Evolutionary conservation across 805 yeast species (phyloP).

Genomic region (Sugiyamaella americana): DNA sequence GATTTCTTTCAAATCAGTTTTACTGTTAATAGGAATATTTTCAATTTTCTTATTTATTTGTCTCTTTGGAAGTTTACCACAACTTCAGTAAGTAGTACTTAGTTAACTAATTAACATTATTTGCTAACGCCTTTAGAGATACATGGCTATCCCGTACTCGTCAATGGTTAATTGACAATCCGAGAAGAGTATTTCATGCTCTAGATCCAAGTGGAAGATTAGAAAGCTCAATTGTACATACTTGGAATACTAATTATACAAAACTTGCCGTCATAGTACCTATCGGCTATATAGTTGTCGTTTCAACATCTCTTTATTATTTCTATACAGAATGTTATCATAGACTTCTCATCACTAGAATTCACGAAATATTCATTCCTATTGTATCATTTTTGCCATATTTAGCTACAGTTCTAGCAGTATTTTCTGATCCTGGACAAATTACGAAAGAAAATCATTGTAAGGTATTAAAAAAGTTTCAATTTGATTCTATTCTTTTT

Average conservation of each 20-base stretch:
- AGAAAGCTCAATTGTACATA: neutral
- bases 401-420: slow-evolving; percentile 25
- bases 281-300: slow-evolving; percentile 17
- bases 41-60: slow-evolving; percentile 28
- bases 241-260: slow-evolving; percentile 2
- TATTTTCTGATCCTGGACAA: slow-evolving; percentile 36
- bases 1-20: slow-evolving; percentile 1
- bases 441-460: slow-evolving; percentile 27
- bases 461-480: slow-evolving; percentile 25
- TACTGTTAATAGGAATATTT: slow-evolving; percentile 19
- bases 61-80: slow-evolving; percentile 33
- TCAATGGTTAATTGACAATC: slow-evolving; percentile 18
- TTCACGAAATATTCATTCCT: slow-evolving; percentile 15
- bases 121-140: slow-evolving; percentile 14
- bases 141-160: slow-evolving; percentile 22
- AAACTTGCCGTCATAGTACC: slow-evolving; percentile 20
- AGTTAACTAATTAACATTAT: neutral
- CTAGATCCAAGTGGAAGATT: slow-evolving; percentile 5
- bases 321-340: slow-evolving; percentile 16
- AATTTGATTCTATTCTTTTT: slow-evolving; percentile 49
- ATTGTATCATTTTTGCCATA: slow-evolving; percentile 23
- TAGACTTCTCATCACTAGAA: slow-evolving; percentile 3
- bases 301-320: slow-evolving; percentile 13
- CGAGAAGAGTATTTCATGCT: slow-evolving; percentile 9
- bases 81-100: slow-evolving; percentile 22